Evolutionary conservation across 2,329 filamentous ascomycete species (phyloP).

Genomic region (Aspergillus versicolor): DNA sequence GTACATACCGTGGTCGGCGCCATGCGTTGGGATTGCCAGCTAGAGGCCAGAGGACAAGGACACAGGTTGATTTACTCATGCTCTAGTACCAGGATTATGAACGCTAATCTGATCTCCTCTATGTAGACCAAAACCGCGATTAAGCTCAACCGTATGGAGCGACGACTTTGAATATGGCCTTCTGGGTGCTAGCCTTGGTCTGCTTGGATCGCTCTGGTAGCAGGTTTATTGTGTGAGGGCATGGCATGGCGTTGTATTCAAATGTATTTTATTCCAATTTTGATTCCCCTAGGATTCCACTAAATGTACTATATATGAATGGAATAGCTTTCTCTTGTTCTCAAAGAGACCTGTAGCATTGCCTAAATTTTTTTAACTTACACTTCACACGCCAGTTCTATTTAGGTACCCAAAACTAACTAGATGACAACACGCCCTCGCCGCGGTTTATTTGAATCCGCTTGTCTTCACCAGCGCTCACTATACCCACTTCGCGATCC

Average conservation of each 20-base stretch:
- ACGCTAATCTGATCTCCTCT: not conserved
- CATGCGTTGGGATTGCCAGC: constrained; percentile 93
- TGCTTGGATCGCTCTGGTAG: constrained; percentile 25
- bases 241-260: constrained; percentile 20
- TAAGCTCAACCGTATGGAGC: constrained; percentile 59
- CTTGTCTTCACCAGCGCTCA: constrained; percentile 91
- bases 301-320: constrained; percentile 22
- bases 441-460: constrained; percentile 86
- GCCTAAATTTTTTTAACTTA: constrained; percentile 32
- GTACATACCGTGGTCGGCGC: constrained; percentile 80
- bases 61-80: constrained; percentile 54
- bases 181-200: constrained; percentile 12
- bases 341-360: not conserved
- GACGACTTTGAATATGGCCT: constrained; percentile 39
- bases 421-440: constrained; percentile 46
- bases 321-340: constrained; percentile 7
- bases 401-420: constrained; percentile 28
- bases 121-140: constrained; percentile 57
- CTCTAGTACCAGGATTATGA: not conserved
- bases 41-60: constrained; percentile 83
- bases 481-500: constrained; percentile 83
- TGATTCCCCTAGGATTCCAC: constrained; percentile 8
- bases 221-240: constrained; percentile 17
- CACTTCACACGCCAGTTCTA: constrained; percentile 27
- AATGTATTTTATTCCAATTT: constrained; percentile 14